Conservation (phyloP, 192 early-diverging fungal genomes). For the Diversispora eburnea region DNA sequence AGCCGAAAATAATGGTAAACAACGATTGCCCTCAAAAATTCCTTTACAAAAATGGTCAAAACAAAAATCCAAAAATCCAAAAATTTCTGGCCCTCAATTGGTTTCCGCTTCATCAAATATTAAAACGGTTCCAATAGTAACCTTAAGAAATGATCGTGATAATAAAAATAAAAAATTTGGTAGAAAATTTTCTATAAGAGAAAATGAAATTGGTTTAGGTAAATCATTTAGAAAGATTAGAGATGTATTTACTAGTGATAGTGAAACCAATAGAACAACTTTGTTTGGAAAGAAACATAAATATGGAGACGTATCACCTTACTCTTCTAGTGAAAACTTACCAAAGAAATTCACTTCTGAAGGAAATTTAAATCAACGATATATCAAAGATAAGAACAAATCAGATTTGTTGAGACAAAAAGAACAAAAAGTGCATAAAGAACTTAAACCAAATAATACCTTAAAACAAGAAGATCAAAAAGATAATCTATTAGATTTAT, state of each 20-base stretch:
- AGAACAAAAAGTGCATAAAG: not conserved
- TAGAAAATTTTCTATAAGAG: constrained; percentile 18
- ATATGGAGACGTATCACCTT: not conserved
- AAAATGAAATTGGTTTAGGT: constrained; percentile 11
- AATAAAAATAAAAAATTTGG: not conserved
- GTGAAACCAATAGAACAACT: not conserved
- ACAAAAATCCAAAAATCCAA: not conserved
- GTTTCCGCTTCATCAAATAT: constrained; percentile 22
- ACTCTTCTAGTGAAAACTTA: constrained; percentile 18
- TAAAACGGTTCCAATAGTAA: constrained; percentile 24
- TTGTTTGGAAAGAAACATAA: constrained; percentile 4
- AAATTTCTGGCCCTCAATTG: constrained; percentile 28
- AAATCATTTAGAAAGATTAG: constrained; percentile 23
- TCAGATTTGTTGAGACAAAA: not conserved
- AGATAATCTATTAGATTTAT: constrained; percentile 3
- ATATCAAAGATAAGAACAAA: not conserved
- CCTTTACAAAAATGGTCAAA: constrained; percentile 4
- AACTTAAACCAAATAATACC: constrained; percentile 6
- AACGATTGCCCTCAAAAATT: not conserved
- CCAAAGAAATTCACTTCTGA: constrained; percentile 18
- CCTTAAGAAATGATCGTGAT: not conserved
- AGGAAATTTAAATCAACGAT: constrained; percentile 22
- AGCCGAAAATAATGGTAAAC: not conserved
- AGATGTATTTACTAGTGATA: constrained; percentile 23
- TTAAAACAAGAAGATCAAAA: not conserved